These are phyloP conservation scores for Hymenoscyphus scutula DNA, from an alignment of 2,329 filamentous ascomycete genomes.

Conservation along the genomic window DNA sequence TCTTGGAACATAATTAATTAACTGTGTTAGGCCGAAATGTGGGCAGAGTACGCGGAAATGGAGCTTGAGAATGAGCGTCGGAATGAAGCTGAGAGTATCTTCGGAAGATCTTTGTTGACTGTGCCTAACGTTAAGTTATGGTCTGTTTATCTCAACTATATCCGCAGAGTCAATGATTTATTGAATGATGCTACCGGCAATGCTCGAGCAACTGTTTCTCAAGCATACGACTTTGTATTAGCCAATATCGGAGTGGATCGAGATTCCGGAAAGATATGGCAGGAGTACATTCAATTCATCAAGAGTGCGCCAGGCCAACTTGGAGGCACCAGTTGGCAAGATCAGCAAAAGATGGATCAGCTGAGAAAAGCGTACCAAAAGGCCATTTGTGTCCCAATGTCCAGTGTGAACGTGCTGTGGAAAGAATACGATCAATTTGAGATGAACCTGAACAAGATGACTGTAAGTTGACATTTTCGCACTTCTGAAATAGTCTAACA, in stretches of 20 bases:
- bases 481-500: slow-evolving; percentile 21
- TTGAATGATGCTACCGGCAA: slow-evolving; percentile 73
- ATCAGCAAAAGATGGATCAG: slow-evolving; percentile 96
- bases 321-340: slow-evolving; percentile 88
- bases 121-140: slow-evolving; percentile 85
- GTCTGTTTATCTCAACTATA: slow-evolving; percentile 92
- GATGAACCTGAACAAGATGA: slow-evolving; percentile 88
- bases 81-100: slow-evolving; percentile 75
- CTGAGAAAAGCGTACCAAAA: slow-evolving; percentile 90
- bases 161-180: slow-evolving; percentile 86
- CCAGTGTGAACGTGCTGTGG: slow-evolving; percentile 81
- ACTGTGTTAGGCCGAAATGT: slow-evolving; percentile 73
- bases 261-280: slow-evolving; percentile 86
- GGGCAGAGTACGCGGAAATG: slow-evolving; percentile 85
- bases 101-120: slow-evolving; percentile 73
- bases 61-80: slow-evolving; percentile 86
- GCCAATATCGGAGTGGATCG: slow-evolving; percentile 88
- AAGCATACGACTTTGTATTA: slow-evolving; percentile 90
- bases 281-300: slow-evolving; percentile 92
- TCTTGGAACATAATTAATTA: slow-evolving; percentile 37
- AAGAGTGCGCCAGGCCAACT: slow-evolving; percentile 82
- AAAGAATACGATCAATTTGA: slow-evolving; percentile 98
- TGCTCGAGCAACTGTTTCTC: slow-evolving; percentile 75
- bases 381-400: slow-evolving; percentile 82
- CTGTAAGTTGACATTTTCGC: slow-evolving; percentile 51